These are phyloP conservation scores for Clitopilus hobsonii DNA, from an alignment of 768 basidiomycete species.

Conservation along the genomic window DNA sequence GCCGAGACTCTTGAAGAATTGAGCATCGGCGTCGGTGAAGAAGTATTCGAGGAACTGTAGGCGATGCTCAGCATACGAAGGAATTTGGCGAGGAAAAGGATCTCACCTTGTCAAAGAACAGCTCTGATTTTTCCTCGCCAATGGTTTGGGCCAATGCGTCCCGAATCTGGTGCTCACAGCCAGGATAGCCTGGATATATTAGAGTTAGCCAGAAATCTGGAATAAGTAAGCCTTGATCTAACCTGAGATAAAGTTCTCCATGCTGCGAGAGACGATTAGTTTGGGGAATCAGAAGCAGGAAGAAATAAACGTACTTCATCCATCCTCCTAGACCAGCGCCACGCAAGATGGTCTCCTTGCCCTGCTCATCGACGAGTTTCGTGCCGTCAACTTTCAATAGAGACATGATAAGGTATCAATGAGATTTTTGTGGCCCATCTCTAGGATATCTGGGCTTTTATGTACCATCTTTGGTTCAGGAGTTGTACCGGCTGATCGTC, in stretches of 20 bases:
- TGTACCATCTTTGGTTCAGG: slow-evolving; percentile 8
- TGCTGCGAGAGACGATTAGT: slow-evolving; percentile 30
- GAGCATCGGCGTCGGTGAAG: slow-evolving; percentile 71
- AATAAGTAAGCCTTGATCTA: background rate
- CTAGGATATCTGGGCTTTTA: background rate
- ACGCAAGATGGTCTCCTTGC: slow-evolving; percentile 53
- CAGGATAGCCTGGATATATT: slow-evolving; percentile 55
- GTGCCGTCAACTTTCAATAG: slow-evolving; percentile 54
- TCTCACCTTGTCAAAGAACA: slow-evolving; percentile 80
- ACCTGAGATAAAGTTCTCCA: slow-evolving; percentile 78
- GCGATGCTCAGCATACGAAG: background rate
- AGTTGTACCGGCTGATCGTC: slow-evolving; percentile 6
- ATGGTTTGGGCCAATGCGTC: slow-evolving; percentile 61
- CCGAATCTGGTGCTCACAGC: slow-evolving; percentile 77
- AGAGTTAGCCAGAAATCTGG: background rate
- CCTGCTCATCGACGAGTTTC: slow-evolving; percentile 53
- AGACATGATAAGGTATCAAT: slow-evolving; percentile 33
- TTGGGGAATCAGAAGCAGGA: background rate
- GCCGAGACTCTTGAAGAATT: slow-evolving; percentile 73
- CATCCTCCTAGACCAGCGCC: slow-evolving; percentile 82
- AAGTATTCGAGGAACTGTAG: slow-evolving; percentile 77
- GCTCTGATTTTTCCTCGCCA: slow-evolving; percentile 62
- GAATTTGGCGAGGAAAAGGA: background rate
- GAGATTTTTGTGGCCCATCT: background rate
- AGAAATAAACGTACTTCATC: slow-evolving; percentile 63